Percentiles rank a stretch among this genome's conserved stretches.
Evolutionary conservation across 768 basidiomycete genomes (phyloP).

Genomic region (Phanerochaete carnosa): DNA sequence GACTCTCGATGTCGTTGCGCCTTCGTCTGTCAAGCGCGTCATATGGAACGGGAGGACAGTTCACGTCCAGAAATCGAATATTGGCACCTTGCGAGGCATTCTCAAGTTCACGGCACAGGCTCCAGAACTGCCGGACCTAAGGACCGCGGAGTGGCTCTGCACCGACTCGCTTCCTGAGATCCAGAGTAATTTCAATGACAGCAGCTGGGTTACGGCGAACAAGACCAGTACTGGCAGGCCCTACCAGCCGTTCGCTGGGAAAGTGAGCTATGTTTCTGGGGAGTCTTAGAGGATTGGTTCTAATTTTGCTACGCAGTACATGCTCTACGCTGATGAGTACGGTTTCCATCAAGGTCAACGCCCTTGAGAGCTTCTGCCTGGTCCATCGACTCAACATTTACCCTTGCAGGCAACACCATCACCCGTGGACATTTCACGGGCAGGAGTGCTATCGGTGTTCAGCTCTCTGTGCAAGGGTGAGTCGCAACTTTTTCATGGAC

Average conservation of each 20-base stretch:
- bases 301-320: constrained; percentile 7
- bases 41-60: constrained; percentile 26
- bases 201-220: constrained; percentile 22
- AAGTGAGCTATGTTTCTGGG: constrained; percentile 6
- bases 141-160: constrained; percentile 20
- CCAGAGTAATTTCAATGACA: constrained; percentile 24
- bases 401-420: constrained; percentile 16
- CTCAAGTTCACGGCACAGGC: constrained; percentile 7
- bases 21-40: constrained; percentile 13
- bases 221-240: constrained; percentile 26
- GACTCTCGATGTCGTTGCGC: constrained; percentile 19
- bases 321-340: constrained; percentile 23
- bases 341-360: constrained; percentile 21
- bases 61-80: neutral
- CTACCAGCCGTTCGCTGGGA: constrained; percentile 14
- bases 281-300: neutral
- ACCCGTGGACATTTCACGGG: constrained; percentile 23
- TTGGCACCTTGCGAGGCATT: constrained; percentile 14
- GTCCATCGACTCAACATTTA: neutral
- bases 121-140: constrained; percentile 17
- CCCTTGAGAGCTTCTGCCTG: neutral
- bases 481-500: neutral
- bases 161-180: constrained; percentile 28
- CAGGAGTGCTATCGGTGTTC: constrained; percentile 21
- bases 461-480: constrained; percentile 24